Base-by-base conservation (phyloP, 768 basidiomycete species). In the Lyophyllum shimeji region DNA sequence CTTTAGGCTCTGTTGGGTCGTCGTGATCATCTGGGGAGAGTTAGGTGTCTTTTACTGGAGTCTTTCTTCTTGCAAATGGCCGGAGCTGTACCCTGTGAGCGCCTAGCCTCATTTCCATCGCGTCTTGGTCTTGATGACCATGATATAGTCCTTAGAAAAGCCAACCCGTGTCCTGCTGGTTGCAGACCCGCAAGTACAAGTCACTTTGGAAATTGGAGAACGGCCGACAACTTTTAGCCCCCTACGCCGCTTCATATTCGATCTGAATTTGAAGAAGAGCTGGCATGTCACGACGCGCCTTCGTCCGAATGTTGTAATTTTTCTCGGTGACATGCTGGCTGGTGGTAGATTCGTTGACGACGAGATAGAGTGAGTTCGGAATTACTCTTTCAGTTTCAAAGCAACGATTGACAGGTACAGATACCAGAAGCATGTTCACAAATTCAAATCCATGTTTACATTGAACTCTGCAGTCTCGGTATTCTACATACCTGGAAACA, bases 401-500 rank as follows among this genome's bases (percentile, higher is more conserved):
- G 25, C 21, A 4, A 23, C 46, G 29, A 18, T 42, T 50, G 34
- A 46, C 23, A 46, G 24, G 37, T 56, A 18, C 60, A 93, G 91
- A 65, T 90, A 89, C 67, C 71, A 79, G 34, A 64, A 69, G 20
- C 90, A 89, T 54, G 75, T 73, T 18, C 69, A 72, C 31, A 79
- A 83, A 50, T 93, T 93, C 73, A 79, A 82, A 62, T 71, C 74
- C 3, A 83, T 85, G 27, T 91, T 91, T 63, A 66, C 74, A 17
- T 61, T 74, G 1, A 67, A 79, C 18, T 53, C 71, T 13, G 70
- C 71, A 2, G 67, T 74, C 15, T 65, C 74, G 0, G 74, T 78
- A 50, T 80, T 84, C 70, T 84, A 82, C 63, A 75, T 91, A 40
- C 85, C 89, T 7, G 92, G 92, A n/a, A 94, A 94, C 61, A 87